These are phyloP conservation scores for Auxenochlorella pyrenoidosa DNA, from an alignment of 139 green algal species.

Conservation along the genomic window DNA sequence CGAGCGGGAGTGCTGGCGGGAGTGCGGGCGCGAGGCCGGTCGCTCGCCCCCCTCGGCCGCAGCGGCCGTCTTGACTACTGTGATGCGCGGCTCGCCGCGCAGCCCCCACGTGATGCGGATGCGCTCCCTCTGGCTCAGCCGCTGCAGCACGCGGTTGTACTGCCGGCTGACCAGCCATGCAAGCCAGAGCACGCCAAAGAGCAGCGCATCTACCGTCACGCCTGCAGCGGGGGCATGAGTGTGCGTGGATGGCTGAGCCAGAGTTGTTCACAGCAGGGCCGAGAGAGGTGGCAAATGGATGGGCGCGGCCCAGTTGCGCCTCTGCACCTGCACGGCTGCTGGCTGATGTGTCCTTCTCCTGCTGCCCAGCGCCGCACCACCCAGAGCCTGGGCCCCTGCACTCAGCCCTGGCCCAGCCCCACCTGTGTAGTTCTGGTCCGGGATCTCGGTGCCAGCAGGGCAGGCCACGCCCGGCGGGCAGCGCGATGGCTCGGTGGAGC, in stretches of 20 bases:
- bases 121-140: conserved; percentile 42
- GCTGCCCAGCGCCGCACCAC: no score
- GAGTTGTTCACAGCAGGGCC: neutral
- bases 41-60: no score
- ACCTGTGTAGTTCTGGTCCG: conserved; percentile 48
- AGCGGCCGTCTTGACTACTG: neutral
- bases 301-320: no score
- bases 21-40: neutral
- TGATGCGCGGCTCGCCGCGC: neutral
- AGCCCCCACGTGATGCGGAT: conserved; percentile 45
- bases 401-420: no score
- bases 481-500: neutral
- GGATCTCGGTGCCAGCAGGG: conserved; percentile 50
- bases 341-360: no score
- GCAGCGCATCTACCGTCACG: conserved; percentile 44
- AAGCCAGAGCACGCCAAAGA: conserved; percentile 56
- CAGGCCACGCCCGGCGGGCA: conserved; percentile 61
- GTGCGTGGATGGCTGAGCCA: neutral
- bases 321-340: no score
- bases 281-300: no score
- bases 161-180: conserved; percentile 39
- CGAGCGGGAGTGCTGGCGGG: neutral
- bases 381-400: no score
- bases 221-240: conserved; percentile 9
- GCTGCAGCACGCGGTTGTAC: conserved; percentile 40